Base-by-base conservation (phyloP, 2,329 filamentous ascomycete species). In the Colletotrichum theobromicola region DNA sequence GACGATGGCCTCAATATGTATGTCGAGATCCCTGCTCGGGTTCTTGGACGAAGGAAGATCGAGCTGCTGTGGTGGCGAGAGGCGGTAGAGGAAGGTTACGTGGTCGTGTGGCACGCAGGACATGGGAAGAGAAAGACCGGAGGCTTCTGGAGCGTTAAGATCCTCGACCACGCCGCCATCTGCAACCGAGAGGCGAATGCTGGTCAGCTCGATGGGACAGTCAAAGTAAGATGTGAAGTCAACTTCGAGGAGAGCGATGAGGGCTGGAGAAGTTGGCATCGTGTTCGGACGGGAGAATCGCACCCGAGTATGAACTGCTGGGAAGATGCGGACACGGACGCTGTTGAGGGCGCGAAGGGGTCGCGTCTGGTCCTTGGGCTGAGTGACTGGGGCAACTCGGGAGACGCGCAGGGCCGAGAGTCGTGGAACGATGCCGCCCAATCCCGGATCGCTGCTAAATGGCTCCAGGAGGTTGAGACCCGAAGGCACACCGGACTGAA, bases 401-500 rank as follows among this genome's bases (percentile, higher is more conserved):
- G 93, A 95, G 37, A 96, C 93, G 62, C 94, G 89, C 75, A 94
- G 87, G 7, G 94, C 93, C 12, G 94, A 95, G 3, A 97, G 87
- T 34, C 90, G 90, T 61, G 94, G 93, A 77, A 88, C 88, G 30
- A 91, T 85, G 42, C 92, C 91, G 18, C 85, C 86, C 21, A 95
- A 85, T 30, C 88, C 89, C 26, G 92, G 90, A 79, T 95, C 94
- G 75, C 87, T 87, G 67, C 89, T 88, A 75, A 96, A 94, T 4
- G 94, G 90, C 80, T 94, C 93, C 16, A 97, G 89, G n/a, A 96
- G 86, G 81, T 96, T 97, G 76, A 94, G 87, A 2, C 93, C 92
- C 8, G 92, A 89, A 1, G 94, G 92, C 30, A 92, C 84, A 72
- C 92, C 90, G 79, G 93, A 94, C 42, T 90, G 90, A 35, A 96